Conservation (phyloP, 495 filamentous ascomycete genomes). For the Trichoderma orchidacearum region DNA sequence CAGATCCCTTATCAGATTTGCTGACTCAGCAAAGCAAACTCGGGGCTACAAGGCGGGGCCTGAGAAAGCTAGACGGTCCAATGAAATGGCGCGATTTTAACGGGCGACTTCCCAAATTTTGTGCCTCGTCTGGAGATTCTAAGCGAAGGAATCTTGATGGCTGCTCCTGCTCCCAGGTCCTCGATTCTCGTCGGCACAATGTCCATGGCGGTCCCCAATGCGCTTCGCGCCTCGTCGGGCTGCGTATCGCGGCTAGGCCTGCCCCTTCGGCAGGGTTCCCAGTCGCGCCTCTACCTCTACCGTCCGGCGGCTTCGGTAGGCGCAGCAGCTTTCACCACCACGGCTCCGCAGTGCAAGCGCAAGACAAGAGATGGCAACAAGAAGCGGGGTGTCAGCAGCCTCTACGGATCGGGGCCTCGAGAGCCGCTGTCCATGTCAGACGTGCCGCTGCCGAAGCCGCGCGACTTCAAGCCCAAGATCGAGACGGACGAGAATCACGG, state of each 20-base stretch:
- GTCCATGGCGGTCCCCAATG: background rate
- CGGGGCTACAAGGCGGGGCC: background rate
- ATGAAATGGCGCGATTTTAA: background rate
- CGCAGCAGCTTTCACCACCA: constrained; percentile 17
- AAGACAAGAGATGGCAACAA: constrained; percentile 43
- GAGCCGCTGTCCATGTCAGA: constrained; percentile 55
- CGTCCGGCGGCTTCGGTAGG: background rate
- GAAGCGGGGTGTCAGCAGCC: constrained; percentile 64
- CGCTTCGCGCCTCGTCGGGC: background rate
- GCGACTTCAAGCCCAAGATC: constrained; percentile 36
- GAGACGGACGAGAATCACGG: constrained; percentile 62
- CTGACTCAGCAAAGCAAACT: background rate
- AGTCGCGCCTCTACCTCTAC: background rate
- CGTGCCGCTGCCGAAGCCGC: constrained; percentile 61
- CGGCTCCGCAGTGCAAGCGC: constrained; percentile 18
- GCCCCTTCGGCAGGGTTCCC: background rate
- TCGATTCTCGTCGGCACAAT: background rate
- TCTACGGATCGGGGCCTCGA: constrained; percentile 64
- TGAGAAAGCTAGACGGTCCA: background rate
- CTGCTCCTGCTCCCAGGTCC: too few relatives aligned
- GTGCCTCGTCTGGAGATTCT: background rate
- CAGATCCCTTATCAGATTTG: background rate
- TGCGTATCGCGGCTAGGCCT: background rate
- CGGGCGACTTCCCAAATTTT: background rate
- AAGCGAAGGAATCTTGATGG: background rate